phyloP scores from a whole-genome alignment of 129 eudicot species.

The Calendula officinalis region DNA sequence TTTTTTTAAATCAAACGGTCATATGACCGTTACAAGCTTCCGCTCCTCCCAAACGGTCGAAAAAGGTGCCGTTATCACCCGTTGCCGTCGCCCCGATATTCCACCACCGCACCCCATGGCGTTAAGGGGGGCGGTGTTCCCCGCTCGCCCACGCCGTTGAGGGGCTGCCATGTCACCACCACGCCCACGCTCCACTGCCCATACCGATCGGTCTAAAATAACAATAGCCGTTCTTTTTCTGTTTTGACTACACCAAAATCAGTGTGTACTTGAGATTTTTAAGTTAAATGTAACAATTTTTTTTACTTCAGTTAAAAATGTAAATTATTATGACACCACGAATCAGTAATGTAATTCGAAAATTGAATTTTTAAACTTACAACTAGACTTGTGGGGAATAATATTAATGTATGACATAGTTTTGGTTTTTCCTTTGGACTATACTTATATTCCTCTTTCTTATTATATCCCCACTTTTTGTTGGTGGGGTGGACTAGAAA shows the following conservation, averaged over 20 bases:
- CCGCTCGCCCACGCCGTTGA: too few relatives aligned
- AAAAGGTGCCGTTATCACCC: too few relatives aligned
- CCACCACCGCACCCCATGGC: too few relatives aligned
- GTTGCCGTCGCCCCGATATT: too few relatives aligned
- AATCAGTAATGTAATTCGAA: not conserved
- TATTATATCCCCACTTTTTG: conserved; percentile 21
- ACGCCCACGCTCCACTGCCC: too few relatives aligned
- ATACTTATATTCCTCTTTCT: conserved; percentile 16
- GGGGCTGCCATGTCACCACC: too few relatives aligned
- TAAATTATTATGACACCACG: not conserved
- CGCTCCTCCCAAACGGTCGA: too few relatives aligned
- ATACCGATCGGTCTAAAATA: too few relatives aligned
- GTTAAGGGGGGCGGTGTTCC: too few relatives aligned
- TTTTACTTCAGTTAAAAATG: not conserved
- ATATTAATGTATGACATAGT: conserved; percentile 13
- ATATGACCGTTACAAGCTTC: too few relatives aligned
- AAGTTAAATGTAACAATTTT: not conserved
- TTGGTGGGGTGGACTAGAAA: conserved; percentile 40
- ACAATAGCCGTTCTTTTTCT: not conserved
- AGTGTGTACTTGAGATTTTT: conserved; percentile 2
- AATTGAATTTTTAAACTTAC: not conserved
- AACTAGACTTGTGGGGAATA: conserved; percentile 24
- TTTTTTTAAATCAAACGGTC: too few relatives aligned
- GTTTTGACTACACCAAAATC: not conserved
- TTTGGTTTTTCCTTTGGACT: conserved; percentile 29